Conservation (phyloP, 345 rosid genomes). For the Ceriops decandra region DNA sequence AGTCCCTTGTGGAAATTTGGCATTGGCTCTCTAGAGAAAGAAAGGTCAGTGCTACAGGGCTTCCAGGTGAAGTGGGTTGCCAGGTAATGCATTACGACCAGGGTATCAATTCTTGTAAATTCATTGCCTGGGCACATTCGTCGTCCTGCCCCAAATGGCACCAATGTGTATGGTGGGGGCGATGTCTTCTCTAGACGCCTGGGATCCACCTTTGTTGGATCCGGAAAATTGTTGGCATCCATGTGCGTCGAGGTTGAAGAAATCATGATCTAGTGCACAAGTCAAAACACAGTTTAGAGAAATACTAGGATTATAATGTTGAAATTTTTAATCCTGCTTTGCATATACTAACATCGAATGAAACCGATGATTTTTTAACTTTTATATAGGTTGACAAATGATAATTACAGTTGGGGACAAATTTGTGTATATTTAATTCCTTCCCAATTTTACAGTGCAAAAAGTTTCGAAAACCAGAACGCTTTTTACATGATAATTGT, state of each 20-base stretch:
- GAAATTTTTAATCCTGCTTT: too few relatives aligned
- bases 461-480: too few relatives aligned
- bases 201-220: slow-evolving; percentile 31
- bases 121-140: slow-evolving; percentile 34
- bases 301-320: too few relatives aligned
- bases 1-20: too few relatives aligned
- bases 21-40: too few relatives aligned
- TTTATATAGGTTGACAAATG: too few relatives aligned
- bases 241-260: slow-evolving; percentile 30
- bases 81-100: slow-evolving; percentile 21
- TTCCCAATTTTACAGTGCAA: too few relatives aligned
- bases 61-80: slow-evolving; percentile 28
- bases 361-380: too few relatives aligned
- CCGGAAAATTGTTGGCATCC: slow-evolving; percentile 27
- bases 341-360: too few relatives aligned
- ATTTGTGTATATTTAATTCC: too few relatives aligned
- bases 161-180: slow-evolving; percentile 26
- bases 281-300: not conserved
- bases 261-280: slow-evolving; percentile 24
- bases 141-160: slow-evolving; percentile 22
- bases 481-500: too few relatives aligned
- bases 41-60: not conserved
- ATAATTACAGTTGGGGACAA: too few relatives aligned
- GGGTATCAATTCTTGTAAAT: slow-evolving; percentile 33
- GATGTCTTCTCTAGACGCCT: slow-evolving; percentile 27